Conservation (phyloP, 768 basidiomycete genomes). For the Chalciporus chontae region DNA sequence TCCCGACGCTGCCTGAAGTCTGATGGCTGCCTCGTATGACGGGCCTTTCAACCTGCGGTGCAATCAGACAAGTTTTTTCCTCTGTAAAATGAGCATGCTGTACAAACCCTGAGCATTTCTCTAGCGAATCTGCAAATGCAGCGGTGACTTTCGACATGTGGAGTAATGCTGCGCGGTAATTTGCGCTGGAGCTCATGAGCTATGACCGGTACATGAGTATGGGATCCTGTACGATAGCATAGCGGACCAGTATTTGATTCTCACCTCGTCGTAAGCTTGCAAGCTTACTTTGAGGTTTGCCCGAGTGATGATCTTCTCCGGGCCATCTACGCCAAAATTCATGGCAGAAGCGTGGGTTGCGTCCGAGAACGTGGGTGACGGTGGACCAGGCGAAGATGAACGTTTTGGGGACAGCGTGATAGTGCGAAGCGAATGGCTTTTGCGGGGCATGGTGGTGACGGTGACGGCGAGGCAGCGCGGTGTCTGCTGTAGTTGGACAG, state of each 20-base stretch:
- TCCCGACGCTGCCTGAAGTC: conserved; percentile 82
- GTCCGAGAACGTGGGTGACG: conserved; percentile 84
- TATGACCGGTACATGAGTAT: conserved; percentile 35
- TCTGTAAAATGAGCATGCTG: not conserved
- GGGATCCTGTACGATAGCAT: not conserved
- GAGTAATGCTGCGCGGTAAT: conserved; percentile 77
- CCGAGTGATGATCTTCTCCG: conserved; percentile 79
- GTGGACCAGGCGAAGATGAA: conserved; percentile 53
- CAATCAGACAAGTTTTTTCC: not conserved
- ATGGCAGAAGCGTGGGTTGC: conserved; percentile 74
- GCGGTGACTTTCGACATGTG: conserved; percentile 82
- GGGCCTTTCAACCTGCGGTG: conserved; percentile 67
- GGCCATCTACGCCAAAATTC: conserved; percentile 72
- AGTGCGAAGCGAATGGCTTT: conserved; percentile 54
- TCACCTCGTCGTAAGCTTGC: conserved; percentile 78
- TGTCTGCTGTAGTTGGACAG: conserved; percentile 13
- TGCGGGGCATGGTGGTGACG: conserved; percentile 41
- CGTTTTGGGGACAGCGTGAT: conserved; percentile 47
- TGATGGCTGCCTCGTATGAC: conserved; percentile 73
- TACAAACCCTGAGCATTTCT: conserved; percentile 75
- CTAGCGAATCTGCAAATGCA: conserved; percentile 82
- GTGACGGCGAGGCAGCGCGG: conserved; percentile 5
- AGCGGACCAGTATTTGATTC: conserved; percentile 22
- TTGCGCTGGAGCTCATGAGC: conserved; percentile 73
- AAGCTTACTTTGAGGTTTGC: conserved; percentile 73